Conservation (phyloP, 352 stramenopile genomes). For the Thalassiosira pacifica region DNA sequence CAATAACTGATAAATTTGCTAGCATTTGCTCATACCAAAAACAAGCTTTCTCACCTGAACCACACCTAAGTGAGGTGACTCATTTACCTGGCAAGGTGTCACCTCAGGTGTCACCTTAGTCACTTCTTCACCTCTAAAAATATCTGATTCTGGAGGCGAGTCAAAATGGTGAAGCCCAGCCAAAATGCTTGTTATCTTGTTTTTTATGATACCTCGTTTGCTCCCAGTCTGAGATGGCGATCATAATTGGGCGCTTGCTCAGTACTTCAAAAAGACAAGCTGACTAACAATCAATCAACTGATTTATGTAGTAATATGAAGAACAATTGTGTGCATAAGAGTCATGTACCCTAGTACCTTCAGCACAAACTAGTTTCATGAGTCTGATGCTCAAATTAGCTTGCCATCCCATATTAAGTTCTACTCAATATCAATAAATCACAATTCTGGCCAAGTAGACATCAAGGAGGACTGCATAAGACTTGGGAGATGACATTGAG, state of each 20-base stretch:
- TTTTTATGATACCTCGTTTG: neutral
- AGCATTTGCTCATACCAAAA: too few species aligned
- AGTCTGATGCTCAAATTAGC: neutral
- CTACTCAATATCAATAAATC: neutral
- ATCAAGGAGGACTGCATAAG: neutral
- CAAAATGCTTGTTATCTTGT: too few species aligned
- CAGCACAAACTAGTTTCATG: neutral
- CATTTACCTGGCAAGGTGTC: too few species aligned
- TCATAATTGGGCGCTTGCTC: neutral
- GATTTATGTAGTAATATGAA: slow-evolving; percentile 1
- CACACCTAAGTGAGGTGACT: too few species aligned
- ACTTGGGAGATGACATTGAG: neutral
- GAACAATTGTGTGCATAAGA: neutral
- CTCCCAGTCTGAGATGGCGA: neutral
- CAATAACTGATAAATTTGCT: too few species aligned
- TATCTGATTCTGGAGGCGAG: too few species aligned
- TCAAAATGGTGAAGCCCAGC: too few species aligned
- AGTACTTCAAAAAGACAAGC: neutral
- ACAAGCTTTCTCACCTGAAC: too few species aligned
- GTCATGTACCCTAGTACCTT: neutral
- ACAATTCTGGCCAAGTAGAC: neutral
- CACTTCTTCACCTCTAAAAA: too few species aligned
- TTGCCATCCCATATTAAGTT: neutral
- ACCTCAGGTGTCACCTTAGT: too few species aligned
- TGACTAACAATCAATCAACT: neutral